Evolutionary conservation across 2,329 filamentous ascomycete species (phyloP), one percentile per base, ranked within the genome.

Genomic region (Aspergillus sp.): DNA sequence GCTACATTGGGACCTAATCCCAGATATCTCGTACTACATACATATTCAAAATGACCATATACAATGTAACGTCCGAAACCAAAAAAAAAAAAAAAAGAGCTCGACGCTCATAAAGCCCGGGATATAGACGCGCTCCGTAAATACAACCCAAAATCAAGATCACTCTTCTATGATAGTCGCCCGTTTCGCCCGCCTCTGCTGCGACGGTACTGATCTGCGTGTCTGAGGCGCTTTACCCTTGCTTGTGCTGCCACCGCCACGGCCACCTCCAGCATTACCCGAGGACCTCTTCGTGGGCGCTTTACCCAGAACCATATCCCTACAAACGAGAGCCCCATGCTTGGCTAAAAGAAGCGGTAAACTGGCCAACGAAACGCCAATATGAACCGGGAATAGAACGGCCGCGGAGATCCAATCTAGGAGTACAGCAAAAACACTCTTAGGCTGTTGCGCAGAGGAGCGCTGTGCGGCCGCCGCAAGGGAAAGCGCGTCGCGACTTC

Each of bases 401-500:
- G 64, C 64, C 1, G 70, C 68, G 51, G 69, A 76, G 9, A 67
- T 47, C 72, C 72, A 76, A 45, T 77, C 70, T 4, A 75, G 40
- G n/a, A 78, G 39, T 6, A 64, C 64, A 14, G 70, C 62, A 4
- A 69, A 59, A 40, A 73, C 66, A 19, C 63, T 69, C 21, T 61
- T 59, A 15, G 66, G 66, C 4, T 53, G 55, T 7, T 64, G 62
- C 21, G 48, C 12, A 15, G 55, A 25, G 1, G 68, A 64, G 25
- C 69, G 68, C 60, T 79, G 76, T 2, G 90, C 90, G 0, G 89
- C 89, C 0, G 90, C 89, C 3, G 91, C 90, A n/a, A 97, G 79
- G 1, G 90, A 85, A 46, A 96, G 82, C 4, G 91, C 88, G 67
- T 96, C 92, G 60, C 87, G 85, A 14, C 96, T 74, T 37, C 89